These are phyloP conservation scores for Tuber borchii DNA, from an alignment of 495 filamentous ascomycete species.

Conservation along the genomic window DNA sequence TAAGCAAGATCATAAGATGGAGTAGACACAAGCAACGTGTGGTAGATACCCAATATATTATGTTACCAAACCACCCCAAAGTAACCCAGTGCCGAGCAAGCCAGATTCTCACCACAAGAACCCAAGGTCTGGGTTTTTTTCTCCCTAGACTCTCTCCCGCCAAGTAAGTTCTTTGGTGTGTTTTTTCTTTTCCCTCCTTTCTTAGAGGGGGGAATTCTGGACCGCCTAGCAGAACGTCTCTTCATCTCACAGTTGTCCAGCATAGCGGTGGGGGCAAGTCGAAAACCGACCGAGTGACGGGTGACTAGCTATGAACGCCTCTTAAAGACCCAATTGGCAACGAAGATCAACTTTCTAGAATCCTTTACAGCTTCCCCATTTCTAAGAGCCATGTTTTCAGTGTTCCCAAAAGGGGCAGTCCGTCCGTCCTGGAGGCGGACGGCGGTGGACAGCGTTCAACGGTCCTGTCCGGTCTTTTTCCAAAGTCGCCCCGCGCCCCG, in stretches of 20 bases:
- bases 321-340: background rate
- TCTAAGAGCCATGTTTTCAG: background rate
- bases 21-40: too few species aligned
- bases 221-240: too few species aligned
- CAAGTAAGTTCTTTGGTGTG: too few species aligned
- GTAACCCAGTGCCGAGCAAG: background rate
- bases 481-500: too few species aligned
- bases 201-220: background rate
- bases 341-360: background rate
- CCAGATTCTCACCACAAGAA: background rate
- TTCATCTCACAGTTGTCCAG: fast-evolving
- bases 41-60: too few species aligned
- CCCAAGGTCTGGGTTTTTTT: background rate
- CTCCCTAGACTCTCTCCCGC: too few species aligned
- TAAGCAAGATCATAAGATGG: too few species aligned
- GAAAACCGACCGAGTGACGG: background rate
- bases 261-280: background rate
- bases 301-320: background rate
- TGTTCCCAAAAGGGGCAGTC: too few species aligned
- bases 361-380: background rate
- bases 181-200: too few species aligned
- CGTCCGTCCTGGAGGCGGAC: too few species aligned
- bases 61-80: background rate
- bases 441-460: too few species aligned
- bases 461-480: too few species aligned